Base-by-base conservation (phyloP, 768 basidiomycete species). In the Leccinum longicurvipes region DNA sequence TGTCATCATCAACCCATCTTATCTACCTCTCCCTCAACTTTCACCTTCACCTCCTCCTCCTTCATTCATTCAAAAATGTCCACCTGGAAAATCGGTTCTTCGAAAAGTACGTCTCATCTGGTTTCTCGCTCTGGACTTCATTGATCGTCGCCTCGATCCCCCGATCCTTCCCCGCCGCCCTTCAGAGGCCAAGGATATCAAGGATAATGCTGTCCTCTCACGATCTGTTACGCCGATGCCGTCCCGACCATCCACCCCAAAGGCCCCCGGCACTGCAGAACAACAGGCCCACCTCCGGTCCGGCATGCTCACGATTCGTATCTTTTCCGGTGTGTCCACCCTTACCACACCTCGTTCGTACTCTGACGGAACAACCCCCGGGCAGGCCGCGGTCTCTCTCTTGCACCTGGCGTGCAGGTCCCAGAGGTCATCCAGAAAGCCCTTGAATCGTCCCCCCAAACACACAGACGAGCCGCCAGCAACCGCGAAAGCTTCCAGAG, bases 251-350 rank as follows among this genome's bases (percentile, higher is more conserved):
- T 82, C 82, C 5, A 91, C 90, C 0, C 90, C 91, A 21, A 87
- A 82, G 66, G 77, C 83, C 3, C 74, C 74, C 54, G 68, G 76
- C 68, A 77, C 76, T 29, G 61, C 77, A 51, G 83, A 85, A 63
- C 70, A 63, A 7, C 72, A 69, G 11, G 66, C 68, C 9, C 83
- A 87, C 70, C 88, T 90, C 63, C 82, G 91, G 72, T 88, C 84
- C 45, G 96, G 96, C 49, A 86, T 95, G 81, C 85, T 98, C 64
- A 95, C 92, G 60, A 94, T 99, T 71, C 85, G 93, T 58, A 93
- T 99, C 69, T 95, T 95, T 76, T 94, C 89, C 64, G 91, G 90
- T 90, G 59, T 60, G 82, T 65, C 64, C 69, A 17, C 24, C 29
- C 47, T 36, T 54, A 64, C 10, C 44, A 61, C 21, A 7, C 68